Conservation (phyloP, 805 yeast species). For the Torulaspora microellipsoides region DNA sequence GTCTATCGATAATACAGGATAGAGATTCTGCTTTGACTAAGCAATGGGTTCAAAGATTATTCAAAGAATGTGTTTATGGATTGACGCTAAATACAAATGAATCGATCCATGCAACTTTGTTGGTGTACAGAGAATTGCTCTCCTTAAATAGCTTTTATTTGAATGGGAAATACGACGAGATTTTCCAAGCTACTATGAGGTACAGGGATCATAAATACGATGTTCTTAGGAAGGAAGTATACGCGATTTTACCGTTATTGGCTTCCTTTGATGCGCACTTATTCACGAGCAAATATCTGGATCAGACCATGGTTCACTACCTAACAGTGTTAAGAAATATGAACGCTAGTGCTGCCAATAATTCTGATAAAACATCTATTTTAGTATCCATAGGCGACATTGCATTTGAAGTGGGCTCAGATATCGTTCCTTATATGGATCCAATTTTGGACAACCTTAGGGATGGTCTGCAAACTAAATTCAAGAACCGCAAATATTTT, state of each 20-base stretch:
- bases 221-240: constrained; percentile 78
- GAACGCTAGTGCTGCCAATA: constrained; percentile 33
- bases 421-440: constrained; percentile 82
- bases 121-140: constrained; percentile 77
- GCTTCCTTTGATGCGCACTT: constrained; percentile 71
- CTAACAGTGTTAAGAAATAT: constrained; percentile 71
- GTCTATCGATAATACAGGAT: constrained; percentile 72
- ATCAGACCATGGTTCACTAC: constrained; percentile 70
- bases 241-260: constrained; percentile 73
- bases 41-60: constrained; percentile 69
- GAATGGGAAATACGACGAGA: constrained; percentile 64
- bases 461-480: constrained; percentile 59
- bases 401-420: constrained; percentile 68
- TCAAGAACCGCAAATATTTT: constrained; percentile 59
- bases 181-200: constrained; percentile 67
- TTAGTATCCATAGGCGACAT: constrained; percentile 81
- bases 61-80: constrained; percentile 62
- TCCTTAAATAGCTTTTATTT: constrained; percentile 68
- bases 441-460: constrained; percentile 79
- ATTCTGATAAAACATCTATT: constrained; percentile 64
- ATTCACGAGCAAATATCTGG: constrained; percentile 78
- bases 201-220: constrained; percentile 74
- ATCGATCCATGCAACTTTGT: constrained; percentile 78
- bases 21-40: constrained; percentile 68
- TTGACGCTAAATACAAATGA: constrained; percentile 54